phyloP scores from a whole-genome alignment of 495 filamentous ascomycete species.

The Podospora comata region DNA sequence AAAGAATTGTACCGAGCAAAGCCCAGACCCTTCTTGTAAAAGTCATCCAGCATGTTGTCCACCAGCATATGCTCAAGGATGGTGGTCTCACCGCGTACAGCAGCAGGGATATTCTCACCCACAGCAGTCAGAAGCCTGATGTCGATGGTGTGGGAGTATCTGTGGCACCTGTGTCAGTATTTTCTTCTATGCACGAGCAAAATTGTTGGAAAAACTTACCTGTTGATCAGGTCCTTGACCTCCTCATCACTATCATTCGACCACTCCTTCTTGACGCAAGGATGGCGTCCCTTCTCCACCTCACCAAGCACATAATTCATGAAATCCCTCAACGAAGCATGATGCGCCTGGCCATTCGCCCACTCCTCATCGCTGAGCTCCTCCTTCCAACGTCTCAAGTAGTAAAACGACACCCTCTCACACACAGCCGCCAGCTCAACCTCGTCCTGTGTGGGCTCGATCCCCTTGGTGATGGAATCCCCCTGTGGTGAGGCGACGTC shows the following conservation, averaged over 20 bases:
- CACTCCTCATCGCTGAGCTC: conserved; percentile 8
- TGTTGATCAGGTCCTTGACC: not conserved
- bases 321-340: conserved; percentile 13
- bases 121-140: conserved; percentile 21
- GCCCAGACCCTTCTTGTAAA: not conserved
- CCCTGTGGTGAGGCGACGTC: conserved; percentile 4
- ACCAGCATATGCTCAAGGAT: conserved; percentile 43
- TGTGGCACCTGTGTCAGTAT: conserved; percentile 1
- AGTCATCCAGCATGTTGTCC: not conserved
- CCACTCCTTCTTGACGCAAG: conserved; percentile 15
- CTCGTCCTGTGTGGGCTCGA: conserved; percentile 4
- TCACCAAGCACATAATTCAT: conserved; percentile 11
- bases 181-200: too few species aligned
- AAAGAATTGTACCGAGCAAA: not conserved
- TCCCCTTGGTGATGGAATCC: not conserved
- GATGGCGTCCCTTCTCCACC: conserved; percentile 10
- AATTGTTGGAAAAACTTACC: too few species aligned
- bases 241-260: conserved; percentile 11
- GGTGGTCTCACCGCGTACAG: conserved; percentile 25
- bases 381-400: not conserved
- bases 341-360: conserved; percentile 11
- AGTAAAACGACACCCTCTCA: not conserved
- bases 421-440: not conserved
- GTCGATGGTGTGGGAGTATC: conserved; percentile 16
- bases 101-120: conserved; percentile 36